These are phyloP conservation scores for Nothopassalora personata DNA, from an alignment of 2,329 filamentous ascomycete species.

Conservation along the genomic window DNA sequence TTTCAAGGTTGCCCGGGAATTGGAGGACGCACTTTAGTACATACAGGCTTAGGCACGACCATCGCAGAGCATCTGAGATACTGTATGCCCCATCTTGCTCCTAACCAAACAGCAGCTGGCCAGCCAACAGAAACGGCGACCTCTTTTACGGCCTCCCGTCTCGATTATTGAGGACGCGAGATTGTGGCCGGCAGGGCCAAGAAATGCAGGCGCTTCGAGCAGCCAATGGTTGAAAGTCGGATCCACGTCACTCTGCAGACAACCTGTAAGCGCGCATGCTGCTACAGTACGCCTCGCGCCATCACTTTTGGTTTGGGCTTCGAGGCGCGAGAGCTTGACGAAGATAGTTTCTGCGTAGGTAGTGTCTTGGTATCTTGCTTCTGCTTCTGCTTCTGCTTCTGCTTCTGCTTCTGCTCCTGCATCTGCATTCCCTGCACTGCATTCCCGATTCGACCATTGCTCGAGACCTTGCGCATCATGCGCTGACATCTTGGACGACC, in stretches of 20 bases:
- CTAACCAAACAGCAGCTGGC: background rate
- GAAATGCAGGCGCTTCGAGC: slow-evolving; percentile 2
- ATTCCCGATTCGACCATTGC: background rate
- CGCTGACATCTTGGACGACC: background rate
- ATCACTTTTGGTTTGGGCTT: background rate
- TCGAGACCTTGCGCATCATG: background rate
- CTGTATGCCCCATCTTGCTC: too few relatives aligned
- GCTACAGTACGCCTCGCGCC: background rate
- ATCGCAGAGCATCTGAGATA: too few relatives aligned
- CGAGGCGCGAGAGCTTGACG: background rate
- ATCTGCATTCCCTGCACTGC: background rate
- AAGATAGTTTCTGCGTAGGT: background rate
- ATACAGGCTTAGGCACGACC: too few relatives aligned
- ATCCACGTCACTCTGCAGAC: slow-evolving; percentile 2
- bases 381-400: background rate
- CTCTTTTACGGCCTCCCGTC: background rate
- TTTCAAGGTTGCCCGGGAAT: too few relatives aligned
- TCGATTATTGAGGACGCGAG: background rate
- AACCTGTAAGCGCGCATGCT: background rate
- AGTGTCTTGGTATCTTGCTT: background rate
- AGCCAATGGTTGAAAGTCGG: background rate
- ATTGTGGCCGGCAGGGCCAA: background rate
- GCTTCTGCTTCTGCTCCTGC: background rate
- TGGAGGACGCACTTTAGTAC: too few relatives aligned
- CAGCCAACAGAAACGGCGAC: background rate